Evolutionary conservation across 805 yeast genomes (phyloP).

Genomic region (Candida bentonensis): DNA sequence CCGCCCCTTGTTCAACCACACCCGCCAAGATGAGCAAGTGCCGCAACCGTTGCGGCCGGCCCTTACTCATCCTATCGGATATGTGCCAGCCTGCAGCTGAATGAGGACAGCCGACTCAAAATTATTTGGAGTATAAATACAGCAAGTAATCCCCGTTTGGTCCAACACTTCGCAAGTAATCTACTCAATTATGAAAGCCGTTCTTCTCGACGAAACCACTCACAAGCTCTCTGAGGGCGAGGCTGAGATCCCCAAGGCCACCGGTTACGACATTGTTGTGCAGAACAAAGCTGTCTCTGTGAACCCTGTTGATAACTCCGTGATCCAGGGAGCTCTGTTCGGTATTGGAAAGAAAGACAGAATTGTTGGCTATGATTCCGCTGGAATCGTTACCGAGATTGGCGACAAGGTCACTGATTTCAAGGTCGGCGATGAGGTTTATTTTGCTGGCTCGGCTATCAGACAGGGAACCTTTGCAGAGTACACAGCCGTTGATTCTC

Average conservation of each 20-base stretch:
- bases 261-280: not conserved
- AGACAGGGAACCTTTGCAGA: conserved; percentile 10
- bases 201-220: not conserved
- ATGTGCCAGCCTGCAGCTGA: too few relatives aligned
- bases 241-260: not conserved
- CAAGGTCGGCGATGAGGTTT: conserved; percentile 13
- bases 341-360: not conserved
- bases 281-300: not conserved
- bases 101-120: too few relatives aligned
- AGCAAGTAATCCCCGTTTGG: too few relatives aligned
- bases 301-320: not conserved
- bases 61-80: too few relatives aligned
- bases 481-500: conserved; percentile 6
- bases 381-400: conserved; percentile 14
- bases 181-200: not conserved
- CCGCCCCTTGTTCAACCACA: too few relatives aligned
- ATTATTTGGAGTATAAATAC: too few relatives aligned
- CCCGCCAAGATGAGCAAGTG: too few relatives aligned
- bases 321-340: not conserved
- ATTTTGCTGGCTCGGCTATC: conserved; percentile 5
- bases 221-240: not conserved
- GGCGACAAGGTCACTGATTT: conserved; percentile 11
- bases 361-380: conserved; percentile 14
- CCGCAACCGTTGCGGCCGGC: too few relatives aligned
- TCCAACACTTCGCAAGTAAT: too few relatives aligned